Evolutionary conservation across 164 flowering plant genomes (phyloP).

Genomic region (Berberis vulgaris): DNA sequence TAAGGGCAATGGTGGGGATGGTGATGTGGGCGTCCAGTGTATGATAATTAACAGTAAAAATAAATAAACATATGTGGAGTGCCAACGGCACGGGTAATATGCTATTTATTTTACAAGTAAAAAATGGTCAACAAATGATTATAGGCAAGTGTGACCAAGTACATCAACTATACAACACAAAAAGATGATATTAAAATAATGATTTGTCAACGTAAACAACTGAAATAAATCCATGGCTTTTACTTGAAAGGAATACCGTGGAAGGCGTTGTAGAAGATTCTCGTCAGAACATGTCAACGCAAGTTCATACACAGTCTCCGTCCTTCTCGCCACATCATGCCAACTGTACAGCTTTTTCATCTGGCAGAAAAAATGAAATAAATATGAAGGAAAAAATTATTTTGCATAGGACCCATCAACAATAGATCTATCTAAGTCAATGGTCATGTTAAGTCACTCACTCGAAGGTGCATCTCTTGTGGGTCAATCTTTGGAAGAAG

Average conservation of each 20-base stretch:
- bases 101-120: too few species aligned
- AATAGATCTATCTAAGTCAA: background rate
- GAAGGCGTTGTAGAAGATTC: conserved; percentile 60
- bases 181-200: too few species aligned
- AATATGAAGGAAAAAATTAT: background rate
- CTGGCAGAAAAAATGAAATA: conserved; percentile 26
- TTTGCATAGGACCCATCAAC: background rate
- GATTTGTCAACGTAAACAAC: background rate
- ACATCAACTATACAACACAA: too few species aligned
- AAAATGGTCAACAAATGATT: too few species aligned
- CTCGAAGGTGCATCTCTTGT: conserved; percentile 81
- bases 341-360: conserved; percentile 83
- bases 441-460: conserved; percentile 46
- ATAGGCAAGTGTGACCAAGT: too few species aligned
- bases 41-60: too few species aligned
- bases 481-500: conserved; percentile 89
- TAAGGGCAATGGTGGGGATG: too few species aligned
- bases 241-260: conserved; percentile 39
- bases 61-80: too few species aligned
- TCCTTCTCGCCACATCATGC: conserved; percentile 96
- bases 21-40: too few species aligned
- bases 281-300: conserved; percentile 67
- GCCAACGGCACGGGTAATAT: too few species aligned
- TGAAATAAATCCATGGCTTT: background rate
- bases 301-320: conserved; percentile 78